phyloP scores from a whole-genome alignment of 306 rosid genomes.

The Amphicarpaea edgeworthii region DNA sequence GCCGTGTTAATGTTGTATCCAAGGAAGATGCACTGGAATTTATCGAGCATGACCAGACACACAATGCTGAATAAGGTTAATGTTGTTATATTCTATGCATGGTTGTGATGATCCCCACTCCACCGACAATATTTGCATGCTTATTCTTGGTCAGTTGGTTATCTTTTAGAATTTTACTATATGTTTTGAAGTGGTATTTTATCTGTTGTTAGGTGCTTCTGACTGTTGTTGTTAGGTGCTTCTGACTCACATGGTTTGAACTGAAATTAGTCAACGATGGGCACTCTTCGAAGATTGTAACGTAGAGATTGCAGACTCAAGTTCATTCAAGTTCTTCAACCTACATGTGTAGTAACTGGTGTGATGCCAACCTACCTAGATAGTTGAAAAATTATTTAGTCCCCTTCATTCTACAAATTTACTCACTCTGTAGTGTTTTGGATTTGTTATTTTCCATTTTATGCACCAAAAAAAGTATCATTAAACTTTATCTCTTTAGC shows the following conservation, averaged over 20 bases:
- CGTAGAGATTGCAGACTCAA: constrained; percentile 9
- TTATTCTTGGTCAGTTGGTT: not conserved
- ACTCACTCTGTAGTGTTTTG: not conserved
- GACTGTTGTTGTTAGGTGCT: constrained; percentile 22
- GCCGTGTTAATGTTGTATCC: constrained; percentile 78
- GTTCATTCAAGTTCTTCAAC: constrained; percentile 21
- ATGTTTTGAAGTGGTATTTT: constrained; percentile 2
- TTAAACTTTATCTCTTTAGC: not conserved
- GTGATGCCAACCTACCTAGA: not conserved
- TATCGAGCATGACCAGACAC: constrained; percentile 89
- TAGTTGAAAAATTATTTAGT: not conserved
- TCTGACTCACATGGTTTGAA: constrained; percentile 1
- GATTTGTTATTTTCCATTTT: not conserved
- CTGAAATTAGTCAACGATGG: constrained; percentile 5
- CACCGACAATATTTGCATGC: too few species aligned
- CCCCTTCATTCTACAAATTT: not conserved
- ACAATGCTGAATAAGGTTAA: constrained; percentile 80
- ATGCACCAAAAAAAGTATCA: not conserved
- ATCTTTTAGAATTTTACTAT: too few species aligned
- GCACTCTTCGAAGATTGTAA: not conserved
- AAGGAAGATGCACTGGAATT: constrained; percentile 83
- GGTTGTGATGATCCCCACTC: not conserved
- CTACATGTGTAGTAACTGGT: constrained; percentile 4
- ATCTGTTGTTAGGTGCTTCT: constrained; percentile 20
- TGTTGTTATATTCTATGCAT: not conserved